phyloP scores from a whole-genome alignment of 2,329 filamentous ascomycete genomes.

The Pseudogymnoascus sp. region DNA sequence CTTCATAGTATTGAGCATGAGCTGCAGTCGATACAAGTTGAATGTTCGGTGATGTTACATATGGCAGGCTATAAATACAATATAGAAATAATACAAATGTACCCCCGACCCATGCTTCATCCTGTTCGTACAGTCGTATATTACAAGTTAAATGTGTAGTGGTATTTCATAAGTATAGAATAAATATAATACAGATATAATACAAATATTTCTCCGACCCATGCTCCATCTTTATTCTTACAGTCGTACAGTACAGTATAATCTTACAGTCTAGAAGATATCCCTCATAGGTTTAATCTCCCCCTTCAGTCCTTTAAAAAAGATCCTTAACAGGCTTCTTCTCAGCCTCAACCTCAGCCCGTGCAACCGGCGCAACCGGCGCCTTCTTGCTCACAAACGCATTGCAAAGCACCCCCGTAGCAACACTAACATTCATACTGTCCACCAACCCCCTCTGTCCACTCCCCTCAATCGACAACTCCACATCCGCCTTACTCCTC shows the following conservation, averaged over 20 bases:
- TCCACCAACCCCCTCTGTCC: conserved; percentile 55
- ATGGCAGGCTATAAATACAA: background rate
- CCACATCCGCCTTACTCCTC: conserved; percentile 56
- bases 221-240: background rate
- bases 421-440: conserved; percentile 89
- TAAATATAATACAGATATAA: background rate
- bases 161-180: too few species aligned
- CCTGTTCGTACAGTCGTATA: too few species aligned
- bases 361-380: background rate
- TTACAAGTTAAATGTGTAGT: too few species aligned
- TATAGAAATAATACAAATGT: too few species aligned
- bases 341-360: background rate
- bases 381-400: conserved; percentile 47
- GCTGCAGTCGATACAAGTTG: background rate
- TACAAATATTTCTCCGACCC: background rate
- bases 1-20: background rate
- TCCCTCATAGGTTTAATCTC: too few species aligned
- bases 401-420: conserved; percentile 67
- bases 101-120: too few species aligned
- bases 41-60: background rate
- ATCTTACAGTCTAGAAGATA: background rate
- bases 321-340: background rate
- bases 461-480: conserved; percentile 54
- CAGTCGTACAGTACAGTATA: conserved; percentile 1
- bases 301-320: background rate